Conservation (phyloP, 192 early-diverging fungal genomes). For the Geranomyces variabilis region DNA sequence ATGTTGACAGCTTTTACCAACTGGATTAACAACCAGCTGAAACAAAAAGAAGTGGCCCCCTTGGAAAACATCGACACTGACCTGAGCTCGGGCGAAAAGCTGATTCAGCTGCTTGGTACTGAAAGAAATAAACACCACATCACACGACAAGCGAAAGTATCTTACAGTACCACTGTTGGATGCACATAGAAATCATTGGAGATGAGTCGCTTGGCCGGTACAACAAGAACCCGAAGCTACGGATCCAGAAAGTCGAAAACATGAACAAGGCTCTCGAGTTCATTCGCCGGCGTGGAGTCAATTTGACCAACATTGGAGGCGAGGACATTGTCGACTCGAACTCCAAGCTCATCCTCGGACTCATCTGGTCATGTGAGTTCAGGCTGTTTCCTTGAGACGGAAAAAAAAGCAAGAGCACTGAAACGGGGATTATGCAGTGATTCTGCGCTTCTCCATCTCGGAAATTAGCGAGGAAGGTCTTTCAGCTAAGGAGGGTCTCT, state of each 20-base stretch:
- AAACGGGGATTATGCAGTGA: constrained; percentile 54
- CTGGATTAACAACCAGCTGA: constrained; percentile 59
- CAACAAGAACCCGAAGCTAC: constrained; percentile 86
- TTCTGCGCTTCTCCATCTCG: constrained; percentile 94
- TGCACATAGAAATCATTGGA: constrained; percentile 88
- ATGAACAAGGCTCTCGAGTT: constrained; percentile 93
- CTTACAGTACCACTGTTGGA: neutral
- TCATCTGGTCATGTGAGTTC: constrained; percentile 79
- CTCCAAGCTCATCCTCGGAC: constrained; percentile 87
- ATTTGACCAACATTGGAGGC: constrained; percentile 94
- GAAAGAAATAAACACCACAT: neutral
- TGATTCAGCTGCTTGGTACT: constrained; percentile 67
- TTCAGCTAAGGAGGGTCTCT: constrained; percentile 93
- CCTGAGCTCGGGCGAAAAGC: constrained; percentile 66
- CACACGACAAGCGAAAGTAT: neutral
- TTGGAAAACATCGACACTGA: constrained; percentile 61
- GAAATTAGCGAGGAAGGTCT: constrained; percentile 95
- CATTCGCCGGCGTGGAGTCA: constrained; percentile 82
- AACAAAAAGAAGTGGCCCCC: constrained; percentile 36
- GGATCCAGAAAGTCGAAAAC: constrained; percentile 96
- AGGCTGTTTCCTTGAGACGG: no score
- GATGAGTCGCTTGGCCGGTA: constrained; percentile 83
- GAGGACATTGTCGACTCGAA: constrained; percentile 97
- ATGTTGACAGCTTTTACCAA: constrained; percentile 72
- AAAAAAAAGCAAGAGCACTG: no score